A percentile compares a stretch with the other conserved stretches of the same genome.
Evolutionary conservation across 2,329 filamentous ascomycete species (phyloP).

Genomic region (Fusarium sp.): DNA sequence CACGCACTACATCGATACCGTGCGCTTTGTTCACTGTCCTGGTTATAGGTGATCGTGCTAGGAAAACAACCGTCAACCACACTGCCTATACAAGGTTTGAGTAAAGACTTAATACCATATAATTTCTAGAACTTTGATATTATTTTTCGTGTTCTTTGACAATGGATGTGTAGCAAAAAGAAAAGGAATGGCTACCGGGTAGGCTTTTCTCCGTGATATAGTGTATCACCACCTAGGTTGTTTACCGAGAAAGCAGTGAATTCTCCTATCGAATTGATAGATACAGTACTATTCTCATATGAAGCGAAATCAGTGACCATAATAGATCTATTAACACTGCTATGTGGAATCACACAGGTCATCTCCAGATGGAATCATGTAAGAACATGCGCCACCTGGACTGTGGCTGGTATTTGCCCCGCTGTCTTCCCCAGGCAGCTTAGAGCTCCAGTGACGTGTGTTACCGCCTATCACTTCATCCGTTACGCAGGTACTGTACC

Average conservation of each 20-base stretch:
- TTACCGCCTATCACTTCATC: conserved; percentile 12
- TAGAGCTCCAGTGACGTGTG: conserved; percentile 37
- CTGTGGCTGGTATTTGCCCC: conserved; percentile 16
- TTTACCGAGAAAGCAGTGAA: not conserved
- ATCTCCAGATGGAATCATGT: not conserved
- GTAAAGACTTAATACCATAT: not conserved
- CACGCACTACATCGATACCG: rapidly evolving
- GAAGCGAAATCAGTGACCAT: not conserved
- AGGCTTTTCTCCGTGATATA: not conserved
- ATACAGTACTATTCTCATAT: not conserved
- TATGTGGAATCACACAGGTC: not conserved
- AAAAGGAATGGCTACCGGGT: not conserved
- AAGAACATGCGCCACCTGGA: not conserved
- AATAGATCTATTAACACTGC: not conserved
- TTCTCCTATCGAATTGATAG: not conserved
- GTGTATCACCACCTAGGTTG: not conserved
- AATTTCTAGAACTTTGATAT: not conserved
- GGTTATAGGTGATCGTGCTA: not conserved
- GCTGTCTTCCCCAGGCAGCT: conserved; percentile 24
- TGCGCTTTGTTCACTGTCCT: not conserved
- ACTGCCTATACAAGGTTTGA: not conserved
- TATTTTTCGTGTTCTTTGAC: not conserved
- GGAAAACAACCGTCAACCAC: not conserved
- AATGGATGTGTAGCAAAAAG: not conserved
- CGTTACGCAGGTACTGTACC: not conserved